A percentile compares a stretch with the other conserved stretches of the same genome.
Conservation (phyloP, 495 filamentous ascomycete species). For the Geopyxis carbonaria region DNA sequence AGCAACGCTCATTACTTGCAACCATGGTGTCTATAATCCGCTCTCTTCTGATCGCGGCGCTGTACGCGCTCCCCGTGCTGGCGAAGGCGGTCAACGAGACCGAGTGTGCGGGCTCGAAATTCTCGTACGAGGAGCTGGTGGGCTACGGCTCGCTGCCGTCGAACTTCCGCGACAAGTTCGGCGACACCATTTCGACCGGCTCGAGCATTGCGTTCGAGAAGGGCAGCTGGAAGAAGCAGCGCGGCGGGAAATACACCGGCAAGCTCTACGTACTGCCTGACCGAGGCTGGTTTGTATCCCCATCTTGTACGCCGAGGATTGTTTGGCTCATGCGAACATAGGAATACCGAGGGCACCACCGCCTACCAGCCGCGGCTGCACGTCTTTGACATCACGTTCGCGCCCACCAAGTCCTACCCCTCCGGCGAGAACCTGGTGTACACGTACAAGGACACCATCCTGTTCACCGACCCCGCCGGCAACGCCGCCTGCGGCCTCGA, state of each 20-base stretch:
- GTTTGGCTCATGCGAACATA: too few relatives aligned
- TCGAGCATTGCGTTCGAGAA: slow-evolving; percentile 49
- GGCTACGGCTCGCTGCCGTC: slow-evolving; percentile 50
- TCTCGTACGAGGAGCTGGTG: slow-evolving; percentile 50
- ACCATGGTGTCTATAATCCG: too few relatives aligned
- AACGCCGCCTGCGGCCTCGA: slow-evolving; percentile 57
- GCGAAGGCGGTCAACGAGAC: slow-evolving; percentile 35
- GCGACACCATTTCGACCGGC: slow-evolving; percentile 57
- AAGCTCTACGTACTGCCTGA: slow-evolving; percentile 51
- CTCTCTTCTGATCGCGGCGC: too few relatives aligned
- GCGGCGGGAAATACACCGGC: slow-evolving; percentile 40
- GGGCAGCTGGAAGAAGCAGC: slow-evolving; percentile 42
- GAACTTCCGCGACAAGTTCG: slow-evolving; percentile 49
- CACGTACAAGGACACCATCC: slow-evolving; percentile 49
- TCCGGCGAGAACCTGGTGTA: slow-evolving; percentile 48
- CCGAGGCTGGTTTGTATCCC: slow-evolving; percentile 44
- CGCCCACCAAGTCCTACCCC: slow-evolving; percentile 39
- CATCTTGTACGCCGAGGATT: background rate
- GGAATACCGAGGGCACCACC: slow-evolving; percentile 56
- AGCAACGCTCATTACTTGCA: too few relatives aligned
- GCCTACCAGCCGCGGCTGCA: slow-evolving; percentile 63
- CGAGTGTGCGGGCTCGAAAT: slow-evolving; percentile 46
- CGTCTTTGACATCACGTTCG: slow-evolving; percentile 46
- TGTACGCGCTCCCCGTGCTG: too few relatives aligned
- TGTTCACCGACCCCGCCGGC: slow-evolving; percentile 49